Conservation (phyloP, 2,329 filamentous ascomycete genomes). For the Incumbomyces lentus region DNA sequence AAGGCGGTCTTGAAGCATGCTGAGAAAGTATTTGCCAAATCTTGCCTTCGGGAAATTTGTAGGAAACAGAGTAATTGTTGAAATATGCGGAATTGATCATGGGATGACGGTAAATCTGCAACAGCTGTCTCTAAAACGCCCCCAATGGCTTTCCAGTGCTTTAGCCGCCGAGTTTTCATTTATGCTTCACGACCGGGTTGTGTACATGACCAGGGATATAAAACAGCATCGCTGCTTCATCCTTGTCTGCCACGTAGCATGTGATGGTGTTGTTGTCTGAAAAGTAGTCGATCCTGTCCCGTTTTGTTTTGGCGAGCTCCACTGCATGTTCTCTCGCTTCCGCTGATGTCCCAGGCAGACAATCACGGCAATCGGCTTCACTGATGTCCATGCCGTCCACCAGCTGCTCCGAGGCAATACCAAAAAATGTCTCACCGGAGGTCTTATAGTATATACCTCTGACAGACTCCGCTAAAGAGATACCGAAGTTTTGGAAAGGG, state of each 20-base stretch:
- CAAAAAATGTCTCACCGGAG: slow-evolving; percentile 17
- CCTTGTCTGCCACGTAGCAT: slow-evolving; percentile 18
- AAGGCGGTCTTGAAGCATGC: slow-evolving; percentile 11
- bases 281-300: slow-evolving; percentile 19
- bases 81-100: neutral
- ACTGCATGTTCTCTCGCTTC: slow-evolving; percentile 11
- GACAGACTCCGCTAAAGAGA: slow-evolving; percentile 15
- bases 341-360: slow-evolving; percentile 8
- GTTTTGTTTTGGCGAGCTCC: slow-evolving; percentile 14
- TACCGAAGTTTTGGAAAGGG: slow-evolving; percentile 18
- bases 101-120: neutral
- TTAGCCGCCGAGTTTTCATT: neutral
- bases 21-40: neutral
- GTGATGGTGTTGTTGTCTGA: slow-evolving; percentile 18
- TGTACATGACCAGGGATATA: slow-evolving; percentile 1
- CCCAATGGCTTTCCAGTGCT: neutral
- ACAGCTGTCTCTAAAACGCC: neutral
- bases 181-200: neutral
- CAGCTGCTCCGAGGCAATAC: slow-evolving; percentile 23
- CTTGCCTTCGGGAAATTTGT: neutral
- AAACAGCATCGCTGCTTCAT: slow-evolving; percentile 11
- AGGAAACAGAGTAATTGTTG: neutral
- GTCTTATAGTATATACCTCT: slow-evolving; percentile 16
- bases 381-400: slow-evolving; percentile 23
- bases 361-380: slow-evolving; percentile 14